Percentiles rank a stretch among this genome's conserved stretches.
Evolutionary conservation across 129 eudicot species (phyloP).

Genomic region (Sambucus nigra): DNA sequence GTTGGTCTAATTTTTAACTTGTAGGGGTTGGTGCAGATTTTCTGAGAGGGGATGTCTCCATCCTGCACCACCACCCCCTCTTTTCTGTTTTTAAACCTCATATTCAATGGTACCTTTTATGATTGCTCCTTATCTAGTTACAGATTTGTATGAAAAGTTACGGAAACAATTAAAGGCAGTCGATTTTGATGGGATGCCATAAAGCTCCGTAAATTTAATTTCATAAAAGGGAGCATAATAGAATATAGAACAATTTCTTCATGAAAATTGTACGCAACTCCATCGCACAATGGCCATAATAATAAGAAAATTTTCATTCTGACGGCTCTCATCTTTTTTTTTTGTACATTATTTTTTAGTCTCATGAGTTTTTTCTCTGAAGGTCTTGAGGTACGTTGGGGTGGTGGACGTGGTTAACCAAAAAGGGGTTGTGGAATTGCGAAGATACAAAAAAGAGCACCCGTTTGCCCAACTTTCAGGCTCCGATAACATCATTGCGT

Average conservation of each 20-base stretch:
- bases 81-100: no score
- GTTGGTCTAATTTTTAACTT: no score
- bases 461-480: slow-evolving; percentile 98
- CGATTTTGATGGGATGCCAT: not conserved
- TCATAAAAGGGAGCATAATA: no score
- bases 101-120: not conserved
- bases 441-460: slow-evolving; percentile 73
- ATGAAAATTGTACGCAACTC: no score
- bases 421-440: slow-evolving; percentile 68
- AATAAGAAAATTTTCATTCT: no score
- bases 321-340: no score
- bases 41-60: no score
- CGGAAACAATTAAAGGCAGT: not conserved
- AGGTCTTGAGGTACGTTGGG: slow-evolving; percentile 97
- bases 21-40: no score
- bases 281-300: no score
- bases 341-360: not conserved
- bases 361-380: slow-evolving; percentile 9
- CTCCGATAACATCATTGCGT: slow-evolving; percentile 90
- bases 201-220: not conserved
- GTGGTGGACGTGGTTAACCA: slow-evolving; percentile 81
- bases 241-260: no score
- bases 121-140: not conserved
- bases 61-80: no score
- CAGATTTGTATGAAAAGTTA: not conserved